phyloP scores from a whole-genome alignment of 2,329 filamentous ascomycete species.

The Shiraia bambusicola region DNA sequence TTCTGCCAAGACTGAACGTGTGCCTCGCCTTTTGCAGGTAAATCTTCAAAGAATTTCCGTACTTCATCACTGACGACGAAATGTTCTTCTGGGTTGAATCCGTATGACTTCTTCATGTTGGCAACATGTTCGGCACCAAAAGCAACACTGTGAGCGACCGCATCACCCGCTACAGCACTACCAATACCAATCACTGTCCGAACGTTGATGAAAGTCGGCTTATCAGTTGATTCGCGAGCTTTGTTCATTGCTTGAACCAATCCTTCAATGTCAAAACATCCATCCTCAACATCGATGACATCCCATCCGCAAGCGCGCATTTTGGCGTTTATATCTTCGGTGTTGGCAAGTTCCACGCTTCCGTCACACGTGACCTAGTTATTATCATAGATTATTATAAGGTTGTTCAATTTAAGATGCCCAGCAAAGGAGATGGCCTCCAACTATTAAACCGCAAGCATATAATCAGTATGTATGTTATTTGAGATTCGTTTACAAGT shows the following conservation, averaged over 20 bases:
- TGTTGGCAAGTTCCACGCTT: constrained; percentile 56
- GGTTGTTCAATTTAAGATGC: constrained; percentile 58
- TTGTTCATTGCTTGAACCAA: constrained; percentile 52
- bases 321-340: constrained; percentile 59
- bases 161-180: constrained; percentile 49
- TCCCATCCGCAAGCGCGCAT: constrained; percentile 60
- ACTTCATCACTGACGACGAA: constrained; percentile 52
- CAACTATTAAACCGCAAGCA: constrained; percentile 60
- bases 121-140: constrained; percentile 57
- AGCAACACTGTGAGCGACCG: constrained; percentile 60
- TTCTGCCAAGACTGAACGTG: constrained; percentile 54
- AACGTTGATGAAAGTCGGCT: constrained; percentile 61
- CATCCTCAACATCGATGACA: constrained; percentile 56
- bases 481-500: too few species aligned
- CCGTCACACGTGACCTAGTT: constrained; percentile 63
- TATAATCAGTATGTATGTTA: constrained; percentile 45
- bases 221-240: constrained; percentile 48
- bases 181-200: constrained; percentile 59
- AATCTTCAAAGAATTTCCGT: constrained; percentile 55
- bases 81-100: constrained; percentile 53
- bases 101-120: constrained; percentile 55
- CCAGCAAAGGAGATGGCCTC: constrained; percentile 61
- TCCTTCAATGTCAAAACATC: constrained; percentile 53
- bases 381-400: constrained; percentile 62
- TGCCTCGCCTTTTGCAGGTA: constrained; percentile 49